phyloP scores from a whole-genome alignment of 805 yeast genomes.

The Starmerella riodocensis region DNA sequence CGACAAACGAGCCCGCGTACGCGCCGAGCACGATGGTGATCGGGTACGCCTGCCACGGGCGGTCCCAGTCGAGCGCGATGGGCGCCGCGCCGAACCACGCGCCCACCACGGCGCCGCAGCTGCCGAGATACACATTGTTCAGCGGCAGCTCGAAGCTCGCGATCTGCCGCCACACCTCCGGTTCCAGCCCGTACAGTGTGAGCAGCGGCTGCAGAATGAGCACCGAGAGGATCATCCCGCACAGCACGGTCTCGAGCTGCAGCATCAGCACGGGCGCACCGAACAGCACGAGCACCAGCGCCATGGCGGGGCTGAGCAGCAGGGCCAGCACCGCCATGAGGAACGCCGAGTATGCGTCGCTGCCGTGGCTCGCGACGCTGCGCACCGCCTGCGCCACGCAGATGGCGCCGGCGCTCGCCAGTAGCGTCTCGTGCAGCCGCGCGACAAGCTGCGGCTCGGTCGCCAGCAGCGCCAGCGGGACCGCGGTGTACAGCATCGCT shows the following conservation, averaged over 20 bases:
- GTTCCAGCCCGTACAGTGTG: slow-evolving; percentile 39
- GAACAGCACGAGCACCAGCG: slow-evolving; percentile 39
- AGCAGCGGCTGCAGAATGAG: slow-evolving; percentile 54
- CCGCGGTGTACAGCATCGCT: slow-evolving; percentile 18
- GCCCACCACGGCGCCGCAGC: slow-evolving; percentile 42
- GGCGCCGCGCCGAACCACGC: slow-evolving; percentile 91
- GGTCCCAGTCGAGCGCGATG: slow-evolving; percentile 94
- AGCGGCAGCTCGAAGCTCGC: slow-evolving; percentile 23
- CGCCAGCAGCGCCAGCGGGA: slow-evolving; percentile 13
- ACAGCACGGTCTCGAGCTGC: slow-evolving; percentile 39
- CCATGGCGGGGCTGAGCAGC: slow-evolving; percentile 24
- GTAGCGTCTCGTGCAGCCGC: slow-evolving; percentile 8
- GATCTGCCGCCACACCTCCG: slow-evolving; percentile 33
- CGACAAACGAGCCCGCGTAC: slow-evolving; percentile 46
- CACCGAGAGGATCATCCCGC: slow-evolving; percentile 49
- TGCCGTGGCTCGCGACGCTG: slow-evolving; percentile 3
- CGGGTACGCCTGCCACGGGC: slow-evolving; percentile 96
- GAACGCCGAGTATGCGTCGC: slow-evolving; percentile 21
- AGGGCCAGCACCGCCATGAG: slow-evolving; percentile 24
- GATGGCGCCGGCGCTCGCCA: slow-evolving; percentile 3
- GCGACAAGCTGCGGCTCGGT: slow-evolving; percentile 16
- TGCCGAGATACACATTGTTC: slow-evolving; percentile 28
- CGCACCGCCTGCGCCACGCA: slow-evolving; percentile 9
- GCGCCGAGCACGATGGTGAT: slow-evolving; percentile 71
- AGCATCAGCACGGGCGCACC: slow-evolving; percentile 66